Base-by-base conservation (phyloP, 129 eudicot species). In the Flaveria linearis region DNA sequence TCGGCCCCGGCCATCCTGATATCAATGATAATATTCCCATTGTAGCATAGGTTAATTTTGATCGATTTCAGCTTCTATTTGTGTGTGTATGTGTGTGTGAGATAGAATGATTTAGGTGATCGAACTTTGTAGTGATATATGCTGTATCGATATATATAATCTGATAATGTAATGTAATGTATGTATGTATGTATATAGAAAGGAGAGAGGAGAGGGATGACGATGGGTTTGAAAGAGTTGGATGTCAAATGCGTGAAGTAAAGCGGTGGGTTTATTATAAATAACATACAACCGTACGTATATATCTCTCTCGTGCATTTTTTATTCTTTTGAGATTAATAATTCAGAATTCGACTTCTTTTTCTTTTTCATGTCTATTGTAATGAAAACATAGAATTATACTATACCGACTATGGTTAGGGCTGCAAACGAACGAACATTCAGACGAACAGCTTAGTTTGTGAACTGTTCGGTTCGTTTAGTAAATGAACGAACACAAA, bases 1-100 rank as follows among this genome's bases (percentile, higher is more conserved):
- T 91, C 17, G 85, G 74, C 1, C 97, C 96, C 56, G 90, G 78
- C 51, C 80, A 74, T 78, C 97, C 96, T 25, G 89, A 80, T 39
- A 91, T 82, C 90, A 88, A 76, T 62, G 96, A 77, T 46, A 89
- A 77, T 63, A 88, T 76, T 57, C 80, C 84, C 86, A 84, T 81
- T 43, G 52, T 50, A 4, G 5, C 36, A 18, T 9, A 14, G 17
- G 12, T 9, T 7, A 43, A 42, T 43, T 63, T 26, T 26, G 36
- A 46, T 36, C 41, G 41, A 36, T 36, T 28, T 62, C 14, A 28
- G 36, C 15, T 76, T 76, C 68, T 20, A 22, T 76, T 11, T 63
- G 46, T 74, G 15, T 42, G 20, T 36, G 36, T 25, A 25, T 30
- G 41, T 3, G 1, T 49, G 45, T 36, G 51, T 17, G 58, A n/a